Conservation (phyloP, 257 asterid genomes). For the Striga asiatica region DNA sequence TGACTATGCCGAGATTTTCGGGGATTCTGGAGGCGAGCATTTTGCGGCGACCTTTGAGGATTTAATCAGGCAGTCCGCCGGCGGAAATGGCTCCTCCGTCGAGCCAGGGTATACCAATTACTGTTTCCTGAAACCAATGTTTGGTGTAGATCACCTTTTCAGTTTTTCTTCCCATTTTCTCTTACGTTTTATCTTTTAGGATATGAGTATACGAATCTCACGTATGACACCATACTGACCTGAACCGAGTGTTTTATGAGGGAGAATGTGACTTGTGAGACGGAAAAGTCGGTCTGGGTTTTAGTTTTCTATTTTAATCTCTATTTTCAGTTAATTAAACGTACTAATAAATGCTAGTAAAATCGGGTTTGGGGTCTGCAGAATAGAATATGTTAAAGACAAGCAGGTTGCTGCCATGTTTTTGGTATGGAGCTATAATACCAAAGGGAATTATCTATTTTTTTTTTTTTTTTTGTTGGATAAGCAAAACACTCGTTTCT, state of each 20-base stretch:
- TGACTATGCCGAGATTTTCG: conserved; percentile 75
- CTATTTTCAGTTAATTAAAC: not conserved
- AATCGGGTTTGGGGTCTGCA: not conserved
- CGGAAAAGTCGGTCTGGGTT: no score
- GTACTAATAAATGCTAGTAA: not conserved
- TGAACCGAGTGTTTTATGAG: not conserved
- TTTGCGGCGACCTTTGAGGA: conserved; percentile 41
- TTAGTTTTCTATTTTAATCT: not conserved
- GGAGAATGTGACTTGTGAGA: conserved; percentile 3
- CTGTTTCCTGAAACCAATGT: not conserved
- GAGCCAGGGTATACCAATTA: conserved; percentile 46
- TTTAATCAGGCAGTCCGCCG: conserved; percentile 36
- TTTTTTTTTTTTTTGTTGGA: not conserved
- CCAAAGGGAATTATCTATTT: not conserved
- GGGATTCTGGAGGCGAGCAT: conserved; percentile 31
- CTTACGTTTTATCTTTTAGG: not conserved
- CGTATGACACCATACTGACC: not conserved
- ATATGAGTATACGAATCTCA: not conserved
- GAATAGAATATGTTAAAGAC: not conserved
- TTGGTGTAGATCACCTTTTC: not conserved
- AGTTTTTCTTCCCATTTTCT: not conserved
- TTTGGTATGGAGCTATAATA: not conserved
- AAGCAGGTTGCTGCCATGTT: not conserved
- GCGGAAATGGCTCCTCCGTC: conserved; percentile 50
- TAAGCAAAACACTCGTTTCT: not conserved